phyloP scores from a whole-genome alignment of 2,329 filamentous ascomycete species.

The Aspergillus ustus region DNA sequence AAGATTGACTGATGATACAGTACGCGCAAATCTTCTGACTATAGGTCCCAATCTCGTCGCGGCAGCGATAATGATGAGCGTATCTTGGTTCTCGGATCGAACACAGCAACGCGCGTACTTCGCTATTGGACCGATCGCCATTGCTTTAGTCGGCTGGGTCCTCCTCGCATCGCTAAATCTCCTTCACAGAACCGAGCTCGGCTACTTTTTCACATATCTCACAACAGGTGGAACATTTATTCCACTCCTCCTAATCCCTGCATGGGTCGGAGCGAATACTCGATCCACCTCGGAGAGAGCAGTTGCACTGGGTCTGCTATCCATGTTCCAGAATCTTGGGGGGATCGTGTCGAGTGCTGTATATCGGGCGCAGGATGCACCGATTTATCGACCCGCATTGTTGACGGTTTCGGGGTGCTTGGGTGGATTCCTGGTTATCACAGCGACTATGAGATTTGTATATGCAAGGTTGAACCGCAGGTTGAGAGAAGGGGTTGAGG shows the following conservation, averaged over 20 bases:
- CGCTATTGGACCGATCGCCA: background rate
- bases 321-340: background rate
- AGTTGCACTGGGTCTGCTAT: background rate
- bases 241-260: background rate
- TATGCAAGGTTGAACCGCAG: background rate
- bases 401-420: background rate
- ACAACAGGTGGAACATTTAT: background rate
- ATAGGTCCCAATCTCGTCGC: slow-evolving; percentile 1
- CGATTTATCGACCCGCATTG: background rate
- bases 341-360: background rate
- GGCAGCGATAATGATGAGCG: background rate
- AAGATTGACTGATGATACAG: background rate
- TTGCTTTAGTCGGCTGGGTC: background rate
- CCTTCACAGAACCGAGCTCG: background rate
- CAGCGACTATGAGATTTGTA: background rate
- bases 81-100: background rate
- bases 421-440: background rate
- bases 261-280: background rate
- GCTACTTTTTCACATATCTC: background rate
- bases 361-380: background rate
- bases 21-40: background rate
- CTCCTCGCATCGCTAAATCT: background rate
- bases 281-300: background rate
- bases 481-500: background rate
- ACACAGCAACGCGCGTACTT: background rate